Conservation (phyloP, 495 filamentous ascomycete species). For the Corynascus novoguineensis region DNA sequence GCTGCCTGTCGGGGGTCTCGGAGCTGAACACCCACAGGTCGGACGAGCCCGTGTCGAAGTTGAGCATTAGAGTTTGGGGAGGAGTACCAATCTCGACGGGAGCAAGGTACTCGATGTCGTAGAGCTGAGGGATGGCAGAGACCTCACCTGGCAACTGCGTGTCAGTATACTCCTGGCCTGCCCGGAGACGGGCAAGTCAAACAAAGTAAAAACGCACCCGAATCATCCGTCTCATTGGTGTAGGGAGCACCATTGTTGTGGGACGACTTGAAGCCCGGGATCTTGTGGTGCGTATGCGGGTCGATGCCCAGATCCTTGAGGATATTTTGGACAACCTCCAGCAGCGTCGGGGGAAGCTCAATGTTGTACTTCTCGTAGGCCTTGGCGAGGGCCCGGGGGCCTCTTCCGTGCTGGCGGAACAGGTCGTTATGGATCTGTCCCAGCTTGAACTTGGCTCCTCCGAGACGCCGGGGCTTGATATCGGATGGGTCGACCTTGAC, state of each 20-base stretch:
- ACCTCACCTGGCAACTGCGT: conserved; percentile 33
- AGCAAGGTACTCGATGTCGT: conserved; percentile 63
- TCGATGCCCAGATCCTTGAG: conserved; percentile 30
- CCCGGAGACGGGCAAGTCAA: background rate
- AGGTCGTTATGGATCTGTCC: conserved; percentile 37
- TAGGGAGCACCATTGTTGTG: conserved; percentile 5
- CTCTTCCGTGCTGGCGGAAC: conserved; percentile 33
- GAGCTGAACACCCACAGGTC: conserved; percentile 64
- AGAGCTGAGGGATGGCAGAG: conserved; percentile 39
- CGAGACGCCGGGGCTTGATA: conserved; percentile 31
- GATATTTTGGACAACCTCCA: conserved; percentile 26
- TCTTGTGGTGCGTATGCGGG: background rate
- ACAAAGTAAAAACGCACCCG: conserved; percentile 7
- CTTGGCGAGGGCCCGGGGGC: conserved; percentile 38
- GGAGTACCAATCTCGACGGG: conserved; percentile 67
- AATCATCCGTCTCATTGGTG: conserved; percentile 14
- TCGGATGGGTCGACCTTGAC: conserved; percentile 19
- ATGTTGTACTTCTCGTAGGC: conserved; percentile 40
- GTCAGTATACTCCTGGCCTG: background rate
- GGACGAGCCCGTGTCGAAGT: conserved; percentile 73
- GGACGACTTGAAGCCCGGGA: conserved; percentile 18
- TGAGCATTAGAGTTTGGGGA: conserved; percentile 59
- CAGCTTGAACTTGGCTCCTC: conserved; percentile 39
- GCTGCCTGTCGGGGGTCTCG: conserved; percentile 39
- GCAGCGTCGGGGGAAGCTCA: conserved; percentile 30